phyloP scores from a whole-genome alignment of 192 early-diverging fungal species.

The Bifiguratus adelaidae region DNA sequence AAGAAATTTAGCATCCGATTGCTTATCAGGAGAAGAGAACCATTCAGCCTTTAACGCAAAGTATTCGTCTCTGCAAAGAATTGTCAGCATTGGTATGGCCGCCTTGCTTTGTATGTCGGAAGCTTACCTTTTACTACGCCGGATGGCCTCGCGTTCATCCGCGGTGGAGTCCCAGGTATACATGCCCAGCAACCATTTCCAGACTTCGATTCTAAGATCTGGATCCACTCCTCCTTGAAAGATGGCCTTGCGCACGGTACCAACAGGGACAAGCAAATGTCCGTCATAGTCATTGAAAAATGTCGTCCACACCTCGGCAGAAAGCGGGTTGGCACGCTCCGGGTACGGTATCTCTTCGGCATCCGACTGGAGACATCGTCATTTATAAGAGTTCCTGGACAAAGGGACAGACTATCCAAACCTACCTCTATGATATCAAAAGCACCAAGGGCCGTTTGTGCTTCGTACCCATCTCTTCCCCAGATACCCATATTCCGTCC shows the following conservation, averaged over 20 bases:
- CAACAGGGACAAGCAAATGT: constrained; percentile 30
- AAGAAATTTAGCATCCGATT: constrained; percentile 36
- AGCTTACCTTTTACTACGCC: constrained; percentile 35
- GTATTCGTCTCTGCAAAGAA: constrained; percentile 43
- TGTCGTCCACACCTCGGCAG: constrained; percentile 58
- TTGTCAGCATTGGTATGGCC: not conserved
- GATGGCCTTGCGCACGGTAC: constrained; percentile 40
- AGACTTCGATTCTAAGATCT: constrained; percentile 78
- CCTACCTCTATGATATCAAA: too few species aligned
- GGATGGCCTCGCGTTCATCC: constrained; percentile 57
- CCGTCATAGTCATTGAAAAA: constrained; percentile 55
- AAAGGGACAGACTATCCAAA: too few species aligned
- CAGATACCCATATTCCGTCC: too few species aligned
- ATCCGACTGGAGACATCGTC: too few species aligned
- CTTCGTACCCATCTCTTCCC: too few species aligned
- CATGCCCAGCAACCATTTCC: constrained; percentile 82
- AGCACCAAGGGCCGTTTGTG: too few species aligned
- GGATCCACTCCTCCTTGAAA: constrained; percentile 72
- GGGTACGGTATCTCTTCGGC: too few species aligned
- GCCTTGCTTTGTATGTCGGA: too few species aligned
- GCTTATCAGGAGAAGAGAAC: constrained; percentile 50
- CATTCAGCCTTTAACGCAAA: constrained; percentile 56
- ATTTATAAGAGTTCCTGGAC: too few species aligned
- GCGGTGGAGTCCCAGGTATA: constrained; percentile 82
- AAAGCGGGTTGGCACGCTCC: too few species aligned